Evolutionary conservation across 2,329 filamentous ascomycete genomes (phyloP), one percentile per base, ranked within the genome.

Genomic region (Botrytis aclada): DNA sequence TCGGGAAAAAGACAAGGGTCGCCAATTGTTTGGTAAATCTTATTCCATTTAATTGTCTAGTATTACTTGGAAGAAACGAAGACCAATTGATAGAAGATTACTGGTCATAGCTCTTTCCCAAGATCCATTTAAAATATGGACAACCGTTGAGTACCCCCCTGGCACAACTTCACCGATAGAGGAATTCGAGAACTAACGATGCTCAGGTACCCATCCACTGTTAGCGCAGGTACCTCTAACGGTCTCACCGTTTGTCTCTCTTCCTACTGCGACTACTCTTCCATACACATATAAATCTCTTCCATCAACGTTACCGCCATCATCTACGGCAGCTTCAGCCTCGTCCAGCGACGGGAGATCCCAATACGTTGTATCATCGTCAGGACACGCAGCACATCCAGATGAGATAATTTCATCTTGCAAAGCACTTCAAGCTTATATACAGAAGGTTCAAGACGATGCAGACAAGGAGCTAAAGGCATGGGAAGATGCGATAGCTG

Each of bases 221-320:
- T 90, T 99, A 64, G 93, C 95, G 77, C 96, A 99, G 84, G 90
- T 98, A 58, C 94, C 96, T 43, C 85, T 99, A 72, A 97, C 94
- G 67, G 94, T 98, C 62, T 98, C 95, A 4, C 96, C 96, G 39
- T 98, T 98, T 84, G 89, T 98, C 79, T 92, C 92, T 74, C 91
- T 99, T 45, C 96, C 96, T 18, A 92, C 93, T 43, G 92, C 95
- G 39, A 93, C 95, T 32, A 97, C 95, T 0, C 89, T 99, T 12
- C 95, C 96, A 37, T 98, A 98, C 85, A 97, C 94, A 78, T 98
- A 98, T 87, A 95, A 95, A 81, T 88, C 90, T 18, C 91, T 98
- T 80, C 93, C 95, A 0, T 95, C 94, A 0, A 92, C 94, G 3
- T 88, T 98, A 0, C 95, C 96, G 0, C 89, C 89, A 1, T 92